Percentiles rank a stretch among this genome's conserved stretches.
These are phyloP conservation scores for Lasiodiplodia citricola DNA, from an alignment of 2,329 filamentous ascomycete species.

Conservation along the genomic window DNA sequence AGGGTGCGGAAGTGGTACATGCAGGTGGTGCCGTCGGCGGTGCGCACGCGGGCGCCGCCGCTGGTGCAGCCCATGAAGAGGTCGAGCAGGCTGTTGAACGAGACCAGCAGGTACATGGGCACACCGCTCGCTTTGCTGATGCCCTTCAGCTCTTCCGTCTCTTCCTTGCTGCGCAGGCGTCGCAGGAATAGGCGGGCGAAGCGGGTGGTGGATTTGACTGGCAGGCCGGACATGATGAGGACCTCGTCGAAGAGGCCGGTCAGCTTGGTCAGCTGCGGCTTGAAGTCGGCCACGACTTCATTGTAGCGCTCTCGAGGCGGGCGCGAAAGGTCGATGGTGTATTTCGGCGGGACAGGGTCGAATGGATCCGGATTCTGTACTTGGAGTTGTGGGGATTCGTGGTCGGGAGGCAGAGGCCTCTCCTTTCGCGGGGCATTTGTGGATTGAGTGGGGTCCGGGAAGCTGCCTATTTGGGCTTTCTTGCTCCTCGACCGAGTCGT, in stretches of 20 bases:
- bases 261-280: conserved; percentile 50
- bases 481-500: conserved; percentile 21
- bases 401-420: neutral
- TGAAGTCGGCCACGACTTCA: conserved; percentile 54
- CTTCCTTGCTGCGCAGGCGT: conserved; percentile 59
- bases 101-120: conserved; percentile 64
- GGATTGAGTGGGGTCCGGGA: conserved; percentile 3
- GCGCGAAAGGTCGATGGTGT: conserved; percentile 61
- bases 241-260: conserved; percentile 59
- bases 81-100: conserved; percentile 68
- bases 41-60: conserved; percentile 50
- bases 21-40: conserved; percentile 11
- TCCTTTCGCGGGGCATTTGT: neutral
- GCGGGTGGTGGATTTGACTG: conserved; percentile 30
- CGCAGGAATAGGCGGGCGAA: conserved; percentile 56
- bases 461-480: conserved; percentile 5
- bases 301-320: conserved; percentile 59
- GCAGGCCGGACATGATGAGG: conserved; percentile 37
- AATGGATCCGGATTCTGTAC: neutral
- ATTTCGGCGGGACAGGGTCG: conserved; percentile 41
- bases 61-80: conserved; percentile 70
- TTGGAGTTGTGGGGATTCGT: neutral
- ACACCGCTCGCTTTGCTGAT: conserved; percentile 59
- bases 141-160: conserved; percentile 66
- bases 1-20: conserved; percentile 63